Evolutionary conservation across 1,284 basidiomycete species (phyloP), one percentile per base, ranked within the genome.

Genomic region (Rhodotorula sp.): DNA sequence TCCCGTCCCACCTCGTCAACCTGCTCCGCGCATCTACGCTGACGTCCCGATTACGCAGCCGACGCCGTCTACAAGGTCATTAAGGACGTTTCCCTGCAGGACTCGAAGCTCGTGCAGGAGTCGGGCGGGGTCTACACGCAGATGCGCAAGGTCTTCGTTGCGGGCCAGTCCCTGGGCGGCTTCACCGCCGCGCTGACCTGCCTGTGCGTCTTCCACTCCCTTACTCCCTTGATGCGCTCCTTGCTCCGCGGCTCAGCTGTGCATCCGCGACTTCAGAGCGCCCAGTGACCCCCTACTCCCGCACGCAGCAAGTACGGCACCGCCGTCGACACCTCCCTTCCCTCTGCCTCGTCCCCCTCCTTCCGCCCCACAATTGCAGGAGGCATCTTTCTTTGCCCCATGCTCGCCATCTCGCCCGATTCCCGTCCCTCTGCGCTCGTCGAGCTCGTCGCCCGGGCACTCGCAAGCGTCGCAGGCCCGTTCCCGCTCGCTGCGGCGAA

Each of bases 301-400:
- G 41, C 41, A 39, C 34, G 3, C 37, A 72, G 70, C 2, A 73
- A 73, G 29, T 73, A 70, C 66, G 72, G 72, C 51, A 44, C 72
- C 21, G 62, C 72, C 13, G 22, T 61, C 48, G 59, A 64, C 32
- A 67, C 72, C 9, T 66, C 69, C 9, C 62, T 73, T 17, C 62
- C 68, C 7, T 51, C 69, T 0, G 34, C 57, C n/a, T 41, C 50
- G 8, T 0, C 37, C n/a, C 32, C 32, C 21, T n/a, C 57, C 3
- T 74, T 67, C 60, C 65, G 70, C 46, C 76, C 77, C 8, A 69
- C 70, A 51, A 69, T 79, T 34, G 39, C 67, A 4, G 78, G 78
- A 25, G 75, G 73, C 2, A 34, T 78, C 29, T 71, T 79, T 67
- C 70, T 79, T 6, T 79, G 77, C 44, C 78, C 78, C 0, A 79